Evolutionary conservation across 1,139 yeast species (phyloP), one percentile per base, ranked within the genome.

Genomic region (Torulaspora pretoriensis): DNA sequence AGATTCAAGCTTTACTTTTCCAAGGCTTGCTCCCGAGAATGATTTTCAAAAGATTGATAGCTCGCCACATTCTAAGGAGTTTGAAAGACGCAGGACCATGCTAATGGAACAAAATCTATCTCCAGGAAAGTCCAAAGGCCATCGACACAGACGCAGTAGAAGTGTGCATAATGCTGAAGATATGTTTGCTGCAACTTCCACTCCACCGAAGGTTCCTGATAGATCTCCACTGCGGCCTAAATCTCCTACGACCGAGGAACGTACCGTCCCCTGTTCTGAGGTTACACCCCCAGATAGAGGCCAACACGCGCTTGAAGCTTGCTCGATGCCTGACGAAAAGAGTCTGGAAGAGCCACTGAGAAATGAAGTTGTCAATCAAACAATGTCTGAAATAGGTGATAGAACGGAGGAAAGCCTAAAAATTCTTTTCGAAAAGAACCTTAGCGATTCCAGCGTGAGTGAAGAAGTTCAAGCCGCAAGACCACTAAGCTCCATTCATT

Each of bases 141-240:
- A 61, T 44, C 45, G 44, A 12, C 67, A 63, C 47, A 59, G 53
- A 43, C 54, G 67, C 40, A 61, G 63, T 35, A 50, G 53, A 40
- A 59, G 63, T 35, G 40, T 57, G 14, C 57, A 55, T 35, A 50
- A 47, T 25, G 48, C 46, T 9, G 50, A 43, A 17, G 48, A 50
- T 32, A 35, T 39, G 42, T 43, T 42, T 43, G 44, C 26, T 6
- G 51, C 45, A 3, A 43, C 51, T 12, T 47, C 49, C 6, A 46
- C 50, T 3, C 54, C 53, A 4, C 49, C 47, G 2, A 38, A 43
- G 12, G 35, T 52, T 16, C 57, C 63, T 9, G 46, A 40, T 29
- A 48, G 58, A 32, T 60, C 63, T n/a, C 52, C 57, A 2, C 42
- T 53, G 22, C 42, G 61, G 33, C 47, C 48, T 2, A 47, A 40